These are phyloP conservation scores for Chrysosporium keratinophilum DNA, from an alignment of 2,329 filamentous ascomycete species.

Conservation along the genomic window DNA sequence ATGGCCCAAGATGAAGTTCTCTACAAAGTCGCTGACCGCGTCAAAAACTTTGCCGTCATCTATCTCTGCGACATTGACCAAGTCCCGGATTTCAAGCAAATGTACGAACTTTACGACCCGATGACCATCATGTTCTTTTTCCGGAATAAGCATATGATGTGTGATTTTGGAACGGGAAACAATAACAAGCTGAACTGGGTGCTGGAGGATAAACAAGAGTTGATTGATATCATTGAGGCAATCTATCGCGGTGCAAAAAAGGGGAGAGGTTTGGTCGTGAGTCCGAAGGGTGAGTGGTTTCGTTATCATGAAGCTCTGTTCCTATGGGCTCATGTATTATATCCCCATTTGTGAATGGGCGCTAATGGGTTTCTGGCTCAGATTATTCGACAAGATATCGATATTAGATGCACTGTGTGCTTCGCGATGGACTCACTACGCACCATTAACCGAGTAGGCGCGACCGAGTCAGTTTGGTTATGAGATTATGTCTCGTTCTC, in stretches of 20 bases:
- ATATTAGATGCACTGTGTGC: constrained; percentile 39
- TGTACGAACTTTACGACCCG: constrained; percentile 87
- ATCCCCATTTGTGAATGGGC: background rate
- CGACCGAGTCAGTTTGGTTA: too few relatives aligned
- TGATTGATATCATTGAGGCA: constrained; percentile 97
- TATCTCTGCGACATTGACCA: constrained; percentile 85
- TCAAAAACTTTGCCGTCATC: constrained; percentile 63
- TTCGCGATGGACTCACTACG: too few relatives aligned
- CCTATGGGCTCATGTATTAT: too few relatives aligned
- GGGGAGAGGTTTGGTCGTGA: constrained; percentile 88
- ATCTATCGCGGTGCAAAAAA: constrained; percentile 99
- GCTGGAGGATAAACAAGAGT: constrained; percentile 91
- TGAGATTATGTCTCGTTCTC: too few relatives aligned
- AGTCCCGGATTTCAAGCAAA: constrained; percentile 86
- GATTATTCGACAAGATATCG: constrained; percentile 59
- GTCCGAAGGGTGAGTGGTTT: constrained; percentile 61
- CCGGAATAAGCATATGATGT: constrained; percentile 92
- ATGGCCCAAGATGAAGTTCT: constrained; percentile 86
- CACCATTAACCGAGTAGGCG: too few relatives aligned
- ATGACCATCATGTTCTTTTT: constrained; percentile 98
- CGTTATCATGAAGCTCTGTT: too few relatives aligned
- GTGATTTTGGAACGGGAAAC: constrained; percentile 62
- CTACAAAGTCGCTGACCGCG: constrained; percentile 82
- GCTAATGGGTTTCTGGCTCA: constrained; percentile 16
- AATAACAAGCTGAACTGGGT: constrained; percentile 99